Base-by-base conservation (phyloP, 2,329 filamentous ascomycete genomes). In the Aspergillus intermedius region DNA sequence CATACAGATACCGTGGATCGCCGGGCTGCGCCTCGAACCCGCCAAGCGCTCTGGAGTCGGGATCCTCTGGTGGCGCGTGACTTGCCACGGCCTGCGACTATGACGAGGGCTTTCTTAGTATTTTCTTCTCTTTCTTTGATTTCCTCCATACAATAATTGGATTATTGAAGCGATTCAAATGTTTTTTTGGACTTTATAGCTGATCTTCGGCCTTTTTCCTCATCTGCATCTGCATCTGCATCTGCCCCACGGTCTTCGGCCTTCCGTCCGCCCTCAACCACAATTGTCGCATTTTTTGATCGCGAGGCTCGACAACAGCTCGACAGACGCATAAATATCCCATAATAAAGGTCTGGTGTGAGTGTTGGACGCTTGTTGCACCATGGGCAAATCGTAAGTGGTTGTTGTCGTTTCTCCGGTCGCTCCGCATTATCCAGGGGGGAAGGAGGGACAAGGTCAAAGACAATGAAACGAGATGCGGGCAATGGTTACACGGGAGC, bases 361-460 rank as follows among this genome's bases (percentile, higher is more conserved):
- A 42, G 43, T 47, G 35, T 28, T 34, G 44, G 30, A 5, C 47
- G 49, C 49, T 51, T 51, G 44, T 49, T 59, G 55, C 49, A 65
- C 46, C 35, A 68, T 68, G 65, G 65, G 65, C 43, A 68, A 68
- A 56, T 68, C 65, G 65, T 68, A 60, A 66, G 65, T 65, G 39
- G 25, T 30, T 12, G 8, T 10, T 28, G 37, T 28, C 44, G 35
- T 37, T 44, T 41, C 28, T 47, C 42, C 43, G 23, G 44, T 50
- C 48, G 46, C 37, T 45, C 53, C 45, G 46, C 52, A 35, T 21
- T 37, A 22, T 42, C 40, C 22, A 13, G 40, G 35, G 37, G 41
- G 10, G 21, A 30, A 28, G 10, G 3, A 43, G n/a, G 25, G 23
- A 43, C 21, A 19, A 17, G 7, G 21, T 19, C 17, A 19, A 19